Conservation (phyloP, 1,284 basidiomycete genomes). For the Peniophora sp. region DNA sequence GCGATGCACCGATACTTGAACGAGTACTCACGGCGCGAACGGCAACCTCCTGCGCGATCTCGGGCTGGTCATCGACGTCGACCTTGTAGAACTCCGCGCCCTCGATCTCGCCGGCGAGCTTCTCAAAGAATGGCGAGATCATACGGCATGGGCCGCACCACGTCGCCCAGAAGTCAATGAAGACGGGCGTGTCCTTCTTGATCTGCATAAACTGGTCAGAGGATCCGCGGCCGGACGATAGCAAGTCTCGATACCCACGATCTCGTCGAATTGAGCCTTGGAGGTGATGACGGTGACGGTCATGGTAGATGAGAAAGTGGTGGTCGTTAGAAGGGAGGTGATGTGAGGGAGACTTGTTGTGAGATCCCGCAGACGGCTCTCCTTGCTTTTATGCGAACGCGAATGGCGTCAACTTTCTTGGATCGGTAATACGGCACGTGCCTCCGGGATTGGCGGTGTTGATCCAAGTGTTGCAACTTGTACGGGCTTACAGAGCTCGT, state of each 20-base stretch:
- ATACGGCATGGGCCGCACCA: conserved; percentile 69
- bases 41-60: conserved; percentile 50
- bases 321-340: background rate
- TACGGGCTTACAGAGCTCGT: too few relatives aligned
- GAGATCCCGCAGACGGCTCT: too few relatives aligned
- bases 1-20: background rate
- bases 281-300: conserved; percentile 39
- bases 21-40: conserved; percentile 51
- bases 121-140: conserved; percentile 72
- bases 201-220: conserved; percentile 30
- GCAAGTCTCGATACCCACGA: conserved; percentile 24
- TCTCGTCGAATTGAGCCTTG: conserved; percentile 39
- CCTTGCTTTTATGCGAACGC: too few relatives aligned
- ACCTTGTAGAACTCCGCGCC: conserved; percentile 73
- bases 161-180: conserved; percentile 72
- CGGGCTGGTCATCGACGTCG: conserved; percentile 55
- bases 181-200: conserved; percentile 41
- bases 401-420: too few relatives aligned
- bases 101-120: conserved; percentile 41
- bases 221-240: background rate
- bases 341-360: too few relatives aligned
- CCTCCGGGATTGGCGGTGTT: too few relatives aligned
- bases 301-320: conserved; percentile 2
- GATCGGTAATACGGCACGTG: too few relatives aligned
- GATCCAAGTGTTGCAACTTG: too few relatives aligned